Base-by-base conservation (phyloP, 75 land plant genomes). In the Picea sitchensis region DNA sequence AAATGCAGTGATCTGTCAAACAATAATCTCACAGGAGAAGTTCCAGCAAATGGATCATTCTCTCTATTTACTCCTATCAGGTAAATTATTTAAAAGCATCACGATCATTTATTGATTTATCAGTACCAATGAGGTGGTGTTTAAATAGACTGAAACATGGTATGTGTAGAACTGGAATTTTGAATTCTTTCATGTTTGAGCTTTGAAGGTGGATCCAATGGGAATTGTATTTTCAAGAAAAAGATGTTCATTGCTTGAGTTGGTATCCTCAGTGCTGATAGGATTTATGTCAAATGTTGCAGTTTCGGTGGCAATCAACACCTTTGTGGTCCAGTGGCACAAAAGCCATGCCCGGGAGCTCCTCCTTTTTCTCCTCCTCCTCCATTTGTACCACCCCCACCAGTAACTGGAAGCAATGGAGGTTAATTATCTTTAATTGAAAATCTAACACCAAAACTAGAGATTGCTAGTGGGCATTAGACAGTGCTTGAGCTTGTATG, bases 51-150 rank as follows among this genome's bases (percentile, higher is more conserved):
- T 90, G 99, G 99, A 11, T 97, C 99, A 5, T 97, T 97, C 78
- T 95, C 96, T 17, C 80, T 93, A 54, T 97, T 97, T 76, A 97
- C 99, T 57, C 99, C 99, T 41, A 97, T 97, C 83, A 97, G 99
- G 99, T 95, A 83, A 60, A 11, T 71, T 38, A n/a, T 71, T 36
- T 44, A 47, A 71, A 30, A 44, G 54, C 20, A 71, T 20, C n/a
- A 38, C 38, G 18, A 44, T 69, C 18, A 38, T 2, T 69, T 20
- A 44, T 69, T 69, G 17, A 17, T 11, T 69, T 71, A 36, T 71
- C 74, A 71, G n/a, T 44, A 71, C 21, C 21, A 20, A 71, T 20
- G 9, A 44, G 74, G 21, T 41, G 23, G 54, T 7, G 21, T 64
- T 71, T 71, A 44, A 12, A 20, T 36, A 71, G 74, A 44, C 44